Evolutionary conservation across 1,139 yeast species (phyloP).

Genomic region (Kurtzmaniella quercitrusa): DNA sequence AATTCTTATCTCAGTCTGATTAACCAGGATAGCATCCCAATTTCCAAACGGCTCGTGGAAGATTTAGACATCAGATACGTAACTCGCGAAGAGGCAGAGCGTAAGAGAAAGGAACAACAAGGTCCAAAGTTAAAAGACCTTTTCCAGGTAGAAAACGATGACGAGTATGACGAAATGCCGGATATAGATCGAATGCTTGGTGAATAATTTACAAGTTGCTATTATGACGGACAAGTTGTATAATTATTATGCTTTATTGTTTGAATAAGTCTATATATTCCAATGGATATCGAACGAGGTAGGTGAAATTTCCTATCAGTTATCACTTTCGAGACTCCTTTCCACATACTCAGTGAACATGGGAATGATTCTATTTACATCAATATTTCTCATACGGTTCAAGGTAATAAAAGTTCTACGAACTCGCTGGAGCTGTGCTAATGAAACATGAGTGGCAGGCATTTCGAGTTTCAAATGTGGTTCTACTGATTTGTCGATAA

Average conservation of each 20-base stretch:
- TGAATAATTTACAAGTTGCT: not conserved
- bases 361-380: constrained; percentile 60
- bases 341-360: constrained; percentile 73
- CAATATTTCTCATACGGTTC: constrained; percentile 74
- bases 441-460: constrained; percentile 61
- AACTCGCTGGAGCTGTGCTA: constrained; percentile 78
- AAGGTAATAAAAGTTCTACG: constrained; percentile 77
- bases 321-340: constrained; percentile 40
- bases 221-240: not conserved
- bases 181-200: constrained; percentile 29
- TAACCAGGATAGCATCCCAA: constrained; percentile 11
- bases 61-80: constrained; percentile 18
- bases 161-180: constrained; percentile 26
- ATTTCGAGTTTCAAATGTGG: constrained; percentile 47
- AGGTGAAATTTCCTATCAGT: too few relatives aligned
- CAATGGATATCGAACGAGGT: too few relatives aligned
- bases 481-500: constrained; percentile 26
- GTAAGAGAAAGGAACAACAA: constrained; percentile 14
- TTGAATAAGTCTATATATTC: too few relatives aligned
- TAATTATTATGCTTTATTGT: not conserved
- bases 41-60: constrained; percentile 18
- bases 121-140: constrained; percentile 10
- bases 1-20: constrained; percentile 17
- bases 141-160: constrained; percentile 20
- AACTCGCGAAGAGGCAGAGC: constrained; percentile 12